Evolutionary conservation across 345 rosid genomes (phyloP).

Genomic region (Gossypium ekmanianum): DNA sequence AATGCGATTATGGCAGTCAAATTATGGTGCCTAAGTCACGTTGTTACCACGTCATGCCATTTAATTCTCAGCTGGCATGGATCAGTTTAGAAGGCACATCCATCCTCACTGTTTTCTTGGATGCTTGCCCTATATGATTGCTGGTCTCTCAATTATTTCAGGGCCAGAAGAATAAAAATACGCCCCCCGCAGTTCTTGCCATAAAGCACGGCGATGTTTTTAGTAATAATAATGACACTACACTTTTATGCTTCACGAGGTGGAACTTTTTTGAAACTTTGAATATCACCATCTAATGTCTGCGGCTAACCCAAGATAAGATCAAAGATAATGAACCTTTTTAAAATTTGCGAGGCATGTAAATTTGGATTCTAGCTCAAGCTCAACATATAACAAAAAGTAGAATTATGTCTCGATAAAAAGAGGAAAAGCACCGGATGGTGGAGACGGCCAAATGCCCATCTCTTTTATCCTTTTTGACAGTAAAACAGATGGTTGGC

Average conservation of each 20-base stretch:
- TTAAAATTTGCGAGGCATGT: too few relatives aligned
- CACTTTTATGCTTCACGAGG: background rate
- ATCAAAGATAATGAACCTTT: too few relatives aligned
- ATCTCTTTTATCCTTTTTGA: background rate
- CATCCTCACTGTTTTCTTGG: background rate
- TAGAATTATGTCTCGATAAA: background rate
- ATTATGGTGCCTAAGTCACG: slow-evolving; percentile 23
- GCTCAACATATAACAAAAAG: too few relatives aligned
- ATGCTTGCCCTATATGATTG: background rate
- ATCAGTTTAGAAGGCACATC: background rate
- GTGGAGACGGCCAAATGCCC: slow-evolving; percentile 4
- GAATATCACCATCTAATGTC: background rate
- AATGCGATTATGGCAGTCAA: background rate
- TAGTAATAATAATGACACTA: background rate
- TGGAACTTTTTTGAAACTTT: background rate
- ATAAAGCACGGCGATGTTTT: background rate
- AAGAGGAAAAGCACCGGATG: background rate
- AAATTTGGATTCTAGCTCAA: background rate
- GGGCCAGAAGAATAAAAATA: background rate
- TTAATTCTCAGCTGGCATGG: background rate
- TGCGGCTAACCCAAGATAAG: too few relatives aligned
- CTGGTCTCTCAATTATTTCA: background rate
- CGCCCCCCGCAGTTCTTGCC: background rate
- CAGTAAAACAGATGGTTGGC: background rate
- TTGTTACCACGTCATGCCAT: background rate